phyloP scores from a whole-genome alignment of 192 early-diverging fungal genomes.

The Podila clonocystis region DNA sequence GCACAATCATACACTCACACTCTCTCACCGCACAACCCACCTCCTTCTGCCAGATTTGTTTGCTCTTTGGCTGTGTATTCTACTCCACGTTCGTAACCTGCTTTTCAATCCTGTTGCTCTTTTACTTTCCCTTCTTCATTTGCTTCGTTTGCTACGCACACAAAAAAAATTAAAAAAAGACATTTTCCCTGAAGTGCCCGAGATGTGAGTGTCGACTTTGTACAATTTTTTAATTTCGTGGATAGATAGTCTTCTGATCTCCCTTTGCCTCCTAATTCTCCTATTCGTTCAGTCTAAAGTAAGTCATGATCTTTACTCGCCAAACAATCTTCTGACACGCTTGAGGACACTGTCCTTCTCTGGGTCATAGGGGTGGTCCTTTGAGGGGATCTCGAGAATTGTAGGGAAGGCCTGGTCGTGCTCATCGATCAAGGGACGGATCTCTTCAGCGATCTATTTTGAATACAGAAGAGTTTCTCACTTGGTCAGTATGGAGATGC shows the following conservation, averaged over 20 bases:
- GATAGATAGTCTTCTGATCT: too few relatives aligned
- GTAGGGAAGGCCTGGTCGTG: conserved; percentile 95
- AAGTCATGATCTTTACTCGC: conserved; percentile 61
- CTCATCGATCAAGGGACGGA: conserved; percentile 90
- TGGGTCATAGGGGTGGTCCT: conserved; percentile 96
- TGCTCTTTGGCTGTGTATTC: neutral
- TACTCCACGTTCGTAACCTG: neutral
- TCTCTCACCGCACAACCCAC: too few relatives aligned
- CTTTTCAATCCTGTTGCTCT: neutral
- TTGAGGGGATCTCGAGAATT: conserved; percentile 98
- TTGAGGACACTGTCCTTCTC: conserved; percentile 88
- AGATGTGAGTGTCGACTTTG: too few relatives aligned
- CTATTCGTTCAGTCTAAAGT: too few relatives aligned
- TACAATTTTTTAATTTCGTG: too few relatives aligned
- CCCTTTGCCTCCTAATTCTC: neutral
- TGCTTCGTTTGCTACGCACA: neutral
- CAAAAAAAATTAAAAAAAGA: too few relatives aligned
- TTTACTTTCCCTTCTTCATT: neutral
- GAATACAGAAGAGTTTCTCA: neutral
- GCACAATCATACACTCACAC: too few relatives aligned
- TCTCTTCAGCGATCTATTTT: conserved; percentile 89
- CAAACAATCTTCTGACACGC: conserved; percentile 83
- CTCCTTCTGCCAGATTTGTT: conserved; percentile 3
- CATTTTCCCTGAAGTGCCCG: too few relatives aligned
- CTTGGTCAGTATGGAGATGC: neutral